Evolutionary conservation across 2,329 filamentous ascomycete genomes (phyloP).

Genomic region (Colletotrichum euphorbiae): DNA sequence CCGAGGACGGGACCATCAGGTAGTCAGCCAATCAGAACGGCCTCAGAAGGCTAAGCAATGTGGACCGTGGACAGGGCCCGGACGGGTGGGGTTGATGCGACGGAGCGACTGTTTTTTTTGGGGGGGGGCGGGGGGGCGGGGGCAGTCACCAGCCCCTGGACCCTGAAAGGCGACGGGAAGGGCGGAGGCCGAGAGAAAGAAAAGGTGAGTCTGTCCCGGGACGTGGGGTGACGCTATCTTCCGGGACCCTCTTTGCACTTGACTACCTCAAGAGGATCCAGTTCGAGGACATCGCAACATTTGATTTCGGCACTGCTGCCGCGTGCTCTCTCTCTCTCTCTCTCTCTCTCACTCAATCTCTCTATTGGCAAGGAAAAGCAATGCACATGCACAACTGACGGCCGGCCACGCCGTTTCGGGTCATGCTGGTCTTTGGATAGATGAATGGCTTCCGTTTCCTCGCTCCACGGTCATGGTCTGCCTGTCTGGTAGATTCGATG

Average conservation of each 20-base stretch:
- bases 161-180: too few species aligned
- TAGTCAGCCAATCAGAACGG: background rate
- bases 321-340: background rate
- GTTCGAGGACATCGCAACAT: background rate
- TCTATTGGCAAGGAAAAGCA: too few species aligned
- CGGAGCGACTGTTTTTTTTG: too few species aligned
- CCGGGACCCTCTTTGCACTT: background rate
- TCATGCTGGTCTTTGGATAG: background rate
- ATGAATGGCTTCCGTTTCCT: background rate
- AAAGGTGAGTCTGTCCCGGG: background rate
- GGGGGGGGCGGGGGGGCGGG: too few species aligned
- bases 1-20: slow-evolving; percentile 6
- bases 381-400: background rate
- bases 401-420: slow-evolving; percentile 17
- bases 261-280: too few species aligned
- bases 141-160: too few species aligned
- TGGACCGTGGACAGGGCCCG: too few species aligned
- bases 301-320: slow-evolving; percentile 9
- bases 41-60: slow-evolving; percentile 4
- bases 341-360: too few species aligned
- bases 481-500: background rate
- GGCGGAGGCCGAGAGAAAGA: too few species aligned
- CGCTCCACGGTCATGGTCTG: background rate
- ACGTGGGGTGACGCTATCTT: slow-evolving; percentile 4
- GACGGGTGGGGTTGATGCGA: slow-evolving; percentile 1